Conservation (phyloP, 345 rosid genomes). For the Cardiospermum halicacabum region DNA sequence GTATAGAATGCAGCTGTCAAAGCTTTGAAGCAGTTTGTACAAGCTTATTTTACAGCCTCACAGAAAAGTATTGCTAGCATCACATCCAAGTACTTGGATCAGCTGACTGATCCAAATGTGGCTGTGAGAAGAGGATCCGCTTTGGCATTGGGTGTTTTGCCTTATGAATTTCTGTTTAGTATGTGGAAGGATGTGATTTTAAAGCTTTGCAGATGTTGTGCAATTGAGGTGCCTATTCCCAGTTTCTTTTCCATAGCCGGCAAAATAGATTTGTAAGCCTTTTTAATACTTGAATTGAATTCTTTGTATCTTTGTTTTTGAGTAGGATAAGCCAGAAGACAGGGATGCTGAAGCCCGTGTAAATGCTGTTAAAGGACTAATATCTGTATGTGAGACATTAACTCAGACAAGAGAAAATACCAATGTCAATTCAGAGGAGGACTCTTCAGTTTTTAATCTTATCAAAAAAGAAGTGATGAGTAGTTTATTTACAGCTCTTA, state of each 20-base stretch:
- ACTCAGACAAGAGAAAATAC: slow-evolving; percentile 38
- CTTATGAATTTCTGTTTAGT: slow-evolving; percentile 56
- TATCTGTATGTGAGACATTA: slow-evolving; percentile 77
- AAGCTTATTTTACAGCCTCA: slow-evolving; percentile 43
- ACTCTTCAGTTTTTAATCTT: slow-evolving; percentile 43
- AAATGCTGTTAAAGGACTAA: slow-evolving; percentile 87
- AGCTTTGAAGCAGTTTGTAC: slow-evolving; percentile 67
- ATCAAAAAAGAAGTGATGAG: slow-evolving; percentile 81
- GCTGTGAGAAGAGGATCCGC: slow-evolving; percentile 95
- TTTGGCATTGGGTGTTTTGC: slow-evolving; percentile 75
- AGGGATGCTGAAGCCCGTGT: slow-evolving; percentile 97
- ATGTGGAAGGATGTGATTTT: slow-evolving; percentile 62
- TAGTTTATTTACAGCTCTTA: slow-evolving; percentile 74
- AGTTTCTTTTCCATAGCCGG: not conserved
- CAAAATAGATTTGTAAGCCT: not conserved
- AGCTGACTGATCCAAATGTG: slow-evolving; percentile 68
- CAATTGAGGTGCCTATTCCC: slow-evolving; percentile 61
- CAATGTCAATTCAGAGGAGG: slow-evolving; percentile 27
- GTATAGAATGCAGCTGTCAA: slow-evolving; percentile 68
- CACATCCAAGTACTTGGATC: slow-evolving; percentile 55
- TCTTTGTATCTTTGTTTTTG: slow-evolving; percentile 9
- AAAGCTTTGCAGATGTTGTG: slow-evolving; percentile 68
- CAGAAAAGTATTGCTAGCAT: slow-evolving; percentile 33
- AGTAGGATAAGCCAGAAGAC: slow-evolving; percentile 75
- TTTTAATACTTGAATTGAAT: slow-evolving; percentile 4